A percentile compares a stretch with the other conserved stretches of the same genome.
phyloP scores from a whole-genome alignment of 2,329 filamentous ascomycete genomes.

The Phialophora verrucosa region DNA sequence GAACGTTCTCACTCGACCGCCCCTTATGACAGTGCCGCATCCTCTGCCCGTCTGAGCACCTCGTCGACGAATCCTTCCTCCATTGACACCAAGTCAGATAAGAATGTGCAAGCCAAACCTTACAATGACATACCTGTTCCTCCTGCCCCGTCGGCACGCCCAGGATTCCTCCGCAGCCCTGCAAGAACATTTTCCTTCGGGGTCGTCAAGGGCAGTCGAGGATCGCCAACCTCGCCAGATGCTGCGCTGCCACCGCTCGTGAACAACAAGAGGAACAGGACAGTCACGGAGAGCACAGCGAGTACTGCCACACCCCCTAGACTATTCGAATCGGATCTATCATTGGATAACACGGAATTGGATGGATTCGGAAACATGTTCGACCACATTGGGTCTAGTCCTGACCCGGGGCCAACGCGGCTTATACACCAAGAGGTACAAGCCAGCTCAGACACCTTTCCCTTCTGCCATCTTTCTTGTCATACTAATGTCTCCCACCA shows the following conservation, averaged over 20 bases:
- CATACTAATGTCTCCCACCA: conserved; percentile 26
- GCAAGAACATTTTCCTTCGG: conserved; percentile 62
- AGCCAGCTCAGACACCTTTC: conserved; percentile 22
- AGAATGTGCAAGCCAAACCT: conserved; percentile 47
- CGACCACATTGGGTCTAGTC: conserved; percentile 50
- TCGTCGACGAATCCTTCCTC: conserved; percentile 63
- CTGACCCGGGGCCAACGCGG: conserved; percentile 29
- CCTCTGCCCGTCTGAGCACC: conserved; percentile 59
- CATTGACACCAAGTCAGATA: conserved; percentile 53
- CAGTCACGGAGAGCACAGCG: conserved; percentile 56
- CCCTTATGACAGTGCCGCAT: conserved; percentile 52
- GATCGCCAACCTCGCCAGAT: conserved; percentile 39
- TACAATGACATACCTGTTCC: conserved; percentile 51
- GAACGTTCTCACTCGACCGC: conserved; percentile 55
- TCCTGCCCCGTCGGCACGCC: conserved; percentile 44
- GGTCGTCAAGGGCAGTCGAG: conserved; percentile 46
- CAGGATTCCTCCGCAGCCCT: conserved; percentile 52
- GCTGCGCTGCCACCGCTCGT: conserved; percentile 34
- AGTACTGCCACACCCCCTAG: conserved; percentile 59
- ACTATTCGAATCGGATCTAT: conserved; percentile 53
- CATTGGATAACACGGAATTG: conserved; percentile 48
- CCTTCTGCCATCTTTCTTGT: conserved; percentile 12
- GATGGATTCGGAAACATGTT: conserved; percentile 61
- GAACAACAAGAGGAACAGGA: conserved; percentile 49
- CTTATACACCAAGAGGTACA: conserved; percentile 39